A percentile compares a stretch with the other conserved stretches of the same genome.
phyloP scores from a whole-genome alignment of 805 yeast species.

The Saccharomyces jurei region DNA sequence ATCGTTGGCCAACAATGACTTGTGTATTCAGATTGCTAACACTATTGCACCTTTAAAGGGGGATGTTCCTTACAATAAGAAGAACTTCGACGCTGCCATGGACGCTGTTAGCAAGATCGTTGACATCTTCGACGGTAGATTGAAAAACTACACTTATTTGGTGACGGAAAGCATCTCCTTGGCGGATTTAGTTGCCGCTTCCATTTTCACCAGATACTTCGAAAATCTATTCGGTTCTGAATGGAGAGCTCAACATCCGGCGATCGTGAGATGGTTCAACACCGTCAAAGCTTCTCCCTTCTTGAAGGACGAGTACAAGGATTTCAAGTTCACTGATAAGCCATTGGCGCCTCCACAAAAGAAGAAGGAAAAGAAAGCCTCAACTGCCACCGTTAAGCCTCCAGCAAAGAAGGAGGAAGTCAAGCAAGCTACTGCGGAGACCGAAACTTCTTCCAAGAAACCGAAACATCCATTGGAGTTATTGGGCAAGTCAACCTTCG shows the following conservation, averaged over 20 bases:
- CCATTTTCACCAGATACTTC: constrained; percentile 47
- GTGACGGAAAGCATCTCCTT: constrained; percentile 59
- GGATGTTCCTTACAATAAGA: constrained; percentile 68
- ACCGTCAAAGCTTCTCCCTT: constrained; percentile 41
- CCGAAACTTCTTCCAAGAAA: constrained; percentile 49
- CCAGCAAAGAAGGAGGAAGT: constrained; percentile 35
- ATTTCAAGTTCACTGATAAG: constrained; percentile 52
- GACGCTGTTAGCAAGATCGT: constrained; percentile 35
- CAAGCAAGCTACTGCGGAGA: constrained; percentile 36
- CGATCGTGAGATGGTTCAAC: constrained; percentile 62
- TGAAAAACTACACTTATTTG: constrained; percentile 54
- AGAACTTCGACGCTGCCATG: constrained; percentile 40
- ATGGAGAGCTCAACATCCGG: constrained; percentile 59
- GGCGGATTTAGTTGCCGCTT: constrained; percentile 57
- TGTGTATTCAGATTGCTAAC: constrained; percentile 39
- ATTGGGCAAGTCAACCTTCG: constrained; percentile 62
- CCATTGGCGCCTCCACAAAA: constrained; percentile 53
- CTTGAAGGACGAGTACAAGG: constrained; percentile 41
- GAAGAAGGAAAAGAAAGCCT: constrained; percentile 17
- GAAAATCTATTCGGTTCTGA: constrained; percentile 50
- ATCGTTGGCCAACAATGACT: constrained; percentile 66
- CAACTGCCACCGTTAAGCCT: constrained; percentile 28
- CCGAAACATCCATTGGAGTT: constrained; percentile 86
- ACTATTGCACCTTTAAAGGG: constrained; percentile 61
- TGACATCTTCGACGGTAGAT: constrained; percentile 46